These are phyloP conservation scores for Leccinum imitatum DNA, from an alignment of 768 basidiomycete genomes.

Conservation along the genomic window DNA sequence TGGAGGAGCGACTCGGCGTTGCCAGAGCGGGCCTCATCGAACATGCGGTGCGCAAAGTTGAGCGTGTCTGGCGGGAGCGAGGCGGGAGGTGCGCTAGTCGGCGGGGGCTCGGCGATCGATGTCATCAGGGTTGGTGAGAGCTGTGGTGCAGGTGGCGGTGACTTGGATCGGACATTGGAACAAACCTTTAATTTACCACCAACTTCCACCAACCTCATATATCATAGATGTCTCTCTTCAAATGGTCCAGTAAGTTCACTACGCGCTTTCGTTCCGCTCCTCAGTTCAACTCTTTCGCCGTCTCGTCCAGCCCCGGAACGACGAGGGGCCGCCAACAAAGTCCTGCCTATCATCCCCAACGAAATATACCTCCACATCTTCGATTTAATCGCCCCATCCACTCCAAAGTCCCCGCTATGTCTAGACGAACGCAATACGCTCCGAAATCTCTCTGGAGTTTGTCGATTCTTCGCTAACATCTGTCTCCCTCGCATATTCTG, in stretches of 20 bases:
- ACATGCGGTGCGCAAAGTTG: conserved; percentile 65
- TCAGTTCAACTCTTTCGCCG: not conserved
- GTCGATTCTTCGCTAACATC: not conserved
- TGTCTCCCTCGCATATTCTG: not conserved
- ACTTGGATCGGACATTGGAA: too few species aligned
- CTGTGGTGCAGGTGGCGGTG: too few species aligned
- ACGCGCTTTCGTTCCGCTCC: not conserved
- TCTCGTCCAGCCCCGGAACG: not conserved
- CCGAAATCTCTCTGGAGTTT: not conserved
- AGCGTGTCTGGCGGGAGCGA: conserved; percentile 39
- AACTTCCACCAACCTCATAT: too few species aligned
- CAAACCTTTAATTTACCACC: too few species aligned
- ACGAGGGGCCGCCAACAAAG: not conserved
- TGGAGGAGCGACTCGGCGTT: conserved; percentile 50
- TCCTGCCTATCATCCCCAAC: not conserved
- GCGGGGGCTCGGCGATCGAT: not conserved
- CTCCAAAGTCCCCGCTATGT: not conserved
- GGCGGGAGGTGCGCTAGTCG: not conserved
- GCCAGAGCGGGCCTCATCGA: conserved; percentile 69
- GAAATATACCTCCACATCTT: not conserved
- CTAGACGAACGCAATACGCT: not conserved
- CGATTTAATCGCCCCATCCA: not conserved
- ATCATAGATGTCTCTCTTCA: not conserved
- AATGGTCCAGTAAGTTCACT: not conserved
- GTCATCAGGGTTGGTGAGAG: not conserved